Evolutionary conservation across 2,329 filamentous ascomycete species (phyloP), one percentile per base, ranked within the genome.

Genomic region (Curvularia lunata): DNA sequence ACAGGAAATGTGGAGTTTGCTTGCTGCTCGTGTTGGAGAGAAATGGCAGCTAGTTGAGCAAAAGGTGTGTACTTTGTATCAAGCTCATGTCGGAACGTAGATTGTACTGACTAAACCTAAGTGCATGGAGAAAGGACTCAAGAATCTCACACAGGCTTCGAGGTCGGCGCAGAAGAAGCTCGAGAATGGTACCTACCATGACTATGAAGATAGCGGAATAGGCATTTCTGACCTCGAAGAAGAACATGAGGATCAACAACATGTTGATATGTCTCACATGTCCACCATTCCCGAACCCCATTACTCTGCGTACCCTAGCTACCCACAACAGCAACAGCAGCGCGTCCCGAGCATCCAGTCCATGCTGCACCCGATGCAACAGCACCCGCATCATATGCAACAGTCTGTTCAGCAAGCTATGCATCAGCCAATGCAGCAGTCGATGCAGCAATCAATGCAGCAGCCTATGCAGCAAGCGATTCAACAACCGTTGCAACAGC

Each of bases 51-150:
- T 89, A 4, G 90, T 93, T n/a, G 91, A 96, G 71, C 84, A 91
- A 85, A 84, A 95, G 88, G 92, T 91, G 66, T 25, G 60, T 60
- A 5, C n/a, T 9, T 16, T 1, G 18, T 18, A 41, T 30, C 27
- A 28, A 13, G 43, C 25, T 19, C 21, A 32, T 10, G 18, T 7
- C 34, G 2, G 56, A 48, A 34, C 16, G 43, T 21, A n/a, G 16
- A 10, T 23, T n/a, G 21, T 48, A 49, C 63, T 72, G 48, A 67
- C 46, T 16, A 18, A 37, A 58, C 23, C 53, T 10, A 64, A 94
- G 91, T 92, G 90, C 78, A 91, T 95, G 87, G 88, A 90, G 74
- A 90, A 90, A 71, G 91, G 91, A 34, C 81, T 94, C 68, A 94
- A 92, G 79, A 92, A 91, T 76, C 84, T 95, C 56, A 88, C 89